A percentile compares a stretch with the other conserved stretches of the same genome.
Evolutionary conservation across 257 asterid species (phyloP).

Genomic region (Fraxinus quadrangulata): DNA sequence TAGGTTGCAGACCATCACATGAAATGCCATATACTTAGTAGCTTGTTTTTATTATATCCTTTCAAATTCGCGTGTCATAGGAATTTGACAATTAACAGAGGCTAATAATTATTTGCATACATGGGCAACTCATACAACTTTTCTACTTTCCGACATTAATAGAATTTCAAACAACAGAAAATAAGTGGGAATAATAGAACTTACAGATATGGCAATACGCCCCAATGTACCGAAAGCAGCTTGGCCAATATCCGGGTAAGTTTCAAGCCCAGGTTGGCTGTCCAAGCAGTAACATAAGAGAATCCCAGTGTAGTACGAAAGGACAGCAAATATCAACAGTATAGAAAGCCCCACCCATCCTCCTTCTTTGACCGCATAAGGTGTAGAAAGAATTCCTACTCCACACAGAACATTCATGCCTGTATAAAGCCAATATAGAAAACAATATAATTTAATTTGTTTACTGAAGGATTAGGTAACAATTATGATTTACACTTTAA

Average conservation of each 20-base stretch:
- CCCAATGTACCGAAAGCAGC: constrained; percentile 91
- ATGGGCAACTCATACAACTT: background rate
- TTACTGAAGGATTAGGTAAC: background rate
- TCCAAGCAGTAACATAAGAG: constrained; percentile 83
- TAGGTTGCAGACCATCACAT: too few species aligned
- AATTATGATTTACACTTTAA: background rate
- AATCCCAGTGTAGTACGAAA: constrained; percentile 90
- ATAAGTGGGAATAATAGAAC: constrained; percentile 26
- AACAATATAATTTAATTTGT: background rate
- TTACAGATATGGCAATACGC: constrained; percentile 76
- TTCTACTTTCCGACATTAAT: background rate
- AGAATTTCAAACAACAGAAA: background rate
- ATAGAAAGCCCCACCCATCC: constrained; percentile 93
- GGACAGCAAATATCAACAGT: constrained; percentile 64
- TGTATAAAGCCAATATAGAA: constrained; percentile 29
- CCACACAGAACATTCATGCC: constrained; percentile 96
- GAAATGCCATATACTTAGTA: too few species aligned
- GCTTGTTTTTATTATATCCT: too few species aligned
- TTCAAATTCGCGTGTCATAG: too few species aligned
- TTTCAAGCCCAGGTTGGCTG: constrained; percentile 92
- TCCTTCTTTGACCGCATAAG: constrained; percentile 91
- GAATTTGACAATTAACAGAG: too few species aligned
- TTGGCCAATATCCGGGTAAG: constrained; percentile 97
- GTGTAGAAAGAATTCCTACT: constrained; percentile 96
- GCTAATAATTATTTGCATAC: background rate